Base-by-base conservation (phyloP, 78 protist species). In the Isochrysis galbana region DNA sequence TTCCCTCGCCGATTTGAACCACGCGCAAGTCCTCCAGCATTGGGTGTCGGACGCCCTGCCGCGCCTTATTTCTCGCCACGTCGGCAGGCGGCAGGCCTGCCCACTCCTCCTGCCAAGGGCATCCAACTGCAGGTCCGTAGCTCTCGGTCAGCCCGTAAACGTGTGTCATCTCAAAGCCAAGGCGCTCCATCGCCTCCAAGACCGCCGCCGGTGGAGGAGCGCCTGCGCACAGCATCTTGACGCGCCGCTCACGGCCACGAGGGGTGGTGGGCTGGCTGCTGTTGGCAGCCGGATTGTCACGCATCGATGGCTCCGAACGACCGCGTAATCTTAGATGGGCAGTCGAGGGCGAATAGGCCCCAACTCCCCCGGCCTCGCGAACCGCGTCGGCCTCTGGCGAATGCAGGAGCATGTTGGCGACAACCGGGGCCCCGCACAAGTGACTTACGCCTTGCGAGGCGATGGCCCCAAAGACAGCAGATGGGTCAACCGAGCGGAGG, bases 121-220 rank as follows among this genome's bases (percentile, higher is more conserved):
- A 61, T 32, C 7, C 74, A 7, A 61, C 74, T 32, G 74, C 74
- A 11, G 74, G 74, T 23, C 74, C 74, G 74, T 61, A 61, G 36
- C 7, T 2, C 90, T 86, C 90, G 78, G 93, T 70, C 78, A 90
- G 93, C 32, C 93, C 93, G 88, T 90, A 90, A 21, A 90, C 93
- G 93, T 90, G 93, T 14, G 39, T 74, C 45, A 84, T 47, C 69
- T 84, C 89, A 19, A 84, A 7, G 14, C 89, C 89, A 21, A 84
- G 36, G 25, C 44, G 54, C 38, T 32, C 89, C 89, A 46, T 46
- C 39, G 5, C 69, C 93, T 83, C 38, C 69, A 91, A 90, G 51
- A 45, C 54, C 44, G 89, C 32, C 48, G 93, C 77, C 5, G 93
- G 90, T 41, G 93, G 93, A 39, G 93, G 93, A 36, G 93, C 93